Evolutionary conservation across 2,329 filamentous ascomycete genomes (phyloP), one percentile per base, ranked within the genome.

Genomic region (Alternaria sp.): DNA sequence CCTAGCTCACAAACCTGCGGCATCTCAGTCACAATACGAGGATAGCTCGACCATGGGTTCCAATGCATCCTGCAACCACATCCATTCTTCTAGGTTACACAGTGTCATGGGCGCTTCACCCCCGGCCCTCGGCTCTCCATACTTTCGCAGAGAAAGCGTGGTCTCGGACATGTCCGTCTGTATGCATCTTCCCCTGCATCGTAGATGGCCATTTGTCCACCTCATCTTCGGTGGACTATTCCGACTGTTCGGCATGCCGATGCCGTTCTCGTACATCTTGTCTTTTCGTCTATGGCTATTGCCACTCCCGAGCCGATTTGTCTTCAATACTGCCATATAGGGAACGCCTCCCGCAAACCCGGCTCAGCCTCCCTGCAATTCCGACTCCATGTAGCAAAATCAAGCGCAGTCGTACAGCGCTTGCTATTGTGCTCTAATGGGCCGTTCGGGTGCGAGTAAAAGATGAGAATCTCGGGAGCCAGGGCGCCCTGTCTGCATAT

Each of bases 1-100:
- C 58, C 50, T 60, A 59, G 30, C 44, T 54, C 60, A 51, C 58
- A 56, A 60, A 64, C 54, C 46, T 64, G 59, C 67, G 58, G 63
- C 50, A 71, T 69, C 61, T 65, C 33, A 57, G 33, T 44, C 51
- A 55, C 44, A 67, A 20, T 30, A 53, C 58, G 49, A 53, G 45
- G 18, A 43, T 26, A 33, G 46, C 18, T 46, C 11, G 45, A 26
- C 20, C 37, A 53, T 44, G 47, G 49, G 45, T 58, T 26, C 23
- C 20, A 45, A 56, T 50, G 37, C 54, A 28, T 55, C 45, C 53
- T 69, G 63, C 61, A 61, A 55, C 23, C 37, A 61, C 51, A 45
- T 50, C 59, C 49, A 43, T 56, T 56, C 33, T 54, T 41, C 41
- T 50, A 43, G 2, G 58, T 70, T 46, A 49, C 58, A 65, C 67